Conservation (phyloP, 2,329 filamentous ascomycete genomes). For the Daldinia sp. region DNA sequence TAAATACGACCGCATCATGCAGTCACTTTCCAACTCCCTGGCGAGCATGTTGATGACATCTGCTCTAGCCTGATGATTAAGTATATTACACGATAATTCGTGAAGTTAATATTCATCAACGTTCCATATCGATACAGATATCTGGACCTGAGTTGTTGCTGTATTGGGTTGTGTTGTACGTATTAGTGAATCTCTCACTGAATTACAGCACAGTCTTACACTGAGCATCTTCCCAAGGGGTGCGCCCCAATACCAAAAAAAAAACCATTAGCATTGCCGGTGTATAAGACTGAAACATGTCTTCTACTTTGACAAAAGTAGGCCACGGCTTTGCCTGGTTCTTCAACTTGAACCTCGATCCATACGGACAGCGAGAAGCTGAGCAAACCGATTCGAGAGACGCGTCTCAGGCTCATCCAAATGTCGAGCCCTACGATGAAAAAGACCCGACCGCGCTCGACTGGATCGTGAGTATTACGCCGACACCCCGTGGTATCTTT, state of each 20-base stretch:
- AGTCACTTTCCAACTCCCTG: constrained; percentile 20
- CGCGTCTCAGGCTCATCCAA: constrained; percentile 52
- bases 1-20: constrained; percentile 41
- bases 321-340: constrained; percentile 80
- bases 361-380: constrained; percentile 57
- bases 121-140: background rate
- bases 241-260: constrained; percentile 12
- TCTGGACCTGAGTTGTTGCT: constrained; percentile 11
- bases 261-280: constrained; percentile 8
- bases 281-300: constrained; percentile 33
- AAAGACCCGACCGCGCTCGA: constrained; percentile 79
- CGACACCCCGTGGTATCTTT: constrained; percentile 64
- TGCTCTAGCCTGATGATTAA: constrained; percentile 22
- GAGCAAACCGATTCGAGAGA: constrained; percentile 62
- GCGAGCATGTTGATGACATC: constrained; percentile 26
- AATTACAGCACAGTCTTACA: constrained; percentile 6
- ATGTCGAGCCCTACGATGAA: constrained; percentile 82
- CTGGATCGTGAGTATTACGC: constrained; percentile 75
- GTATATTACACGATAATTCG: constrained; percentile 13
- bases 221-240: constrained; percentile 14
- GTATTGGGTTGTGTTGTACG: constrained; percentile 16
- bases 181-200: background rate
- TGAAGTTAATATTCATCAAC: constrained; percentile 13
- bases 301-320: constrained; percentile 62
- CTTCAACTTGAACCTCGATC: constrained; percentile 81